Evolutionary conservation across 768 basidiomycete species (phyloP), one percentile per base, ranked within the genome.

Genomic region (Mycena indigotica): DNA sequence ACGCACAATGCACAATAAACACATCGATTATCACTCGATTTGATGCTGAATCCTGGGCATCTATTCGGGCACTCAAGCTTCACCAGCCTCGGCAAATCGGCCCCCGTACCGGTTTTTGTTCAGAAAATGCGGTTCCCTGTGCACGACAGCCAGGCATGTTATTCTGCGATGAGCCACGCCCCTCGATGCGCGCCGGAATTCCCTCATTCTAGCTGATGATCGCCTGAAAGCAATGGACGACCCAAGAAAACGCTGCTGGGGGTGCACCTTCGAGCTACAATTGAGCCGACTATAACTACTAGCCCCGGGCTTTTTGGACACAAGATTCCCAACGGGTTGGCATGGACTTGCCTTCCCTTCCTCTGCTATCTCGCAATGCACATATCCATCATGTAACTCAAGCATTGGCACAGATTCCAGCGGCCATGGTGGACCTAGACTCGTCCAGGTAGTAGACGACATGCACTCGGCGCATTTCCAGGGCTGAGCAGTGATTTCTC

Each of bases 361-460:
- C 55, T 26, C 51, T 55, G 3, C 32, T 88, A 28, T 67, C 73
- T 25, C 78, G 79, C n/a, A 66, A 73, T 24, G 80, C 79, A 5
- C 92, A 93, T 66, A 80, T 81, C 50, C 70, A 75, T 15, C 89
- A 91, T 67, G 86, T 81, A 56, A 79, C 77, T 54, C 79, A 89
- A 54, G 93, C 88, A 66, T 69, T 95, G 23, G 74, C 77, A n/a
- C 87, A 84, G 26, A 77, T 96, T n/a, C 93, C 92, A 1, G 75
- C 78, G 12, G 81, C 83, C 21, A 85, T 88, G 61, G 81, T 83
- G 49, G 82, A 86, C 45, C 69, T 85, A 49, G 94, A 96, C 73
- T 77, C 84, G 23, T 89, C 88, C 50, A 82, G 90, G 93, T 91
- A 53, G 8, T n/a, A n/a, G n/a, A n/a, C 35, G 35, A 17, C 40